Conservation (phyloP, 1,284 basidiomycete genomes). For the Ganoderma meredithae region DNA sequence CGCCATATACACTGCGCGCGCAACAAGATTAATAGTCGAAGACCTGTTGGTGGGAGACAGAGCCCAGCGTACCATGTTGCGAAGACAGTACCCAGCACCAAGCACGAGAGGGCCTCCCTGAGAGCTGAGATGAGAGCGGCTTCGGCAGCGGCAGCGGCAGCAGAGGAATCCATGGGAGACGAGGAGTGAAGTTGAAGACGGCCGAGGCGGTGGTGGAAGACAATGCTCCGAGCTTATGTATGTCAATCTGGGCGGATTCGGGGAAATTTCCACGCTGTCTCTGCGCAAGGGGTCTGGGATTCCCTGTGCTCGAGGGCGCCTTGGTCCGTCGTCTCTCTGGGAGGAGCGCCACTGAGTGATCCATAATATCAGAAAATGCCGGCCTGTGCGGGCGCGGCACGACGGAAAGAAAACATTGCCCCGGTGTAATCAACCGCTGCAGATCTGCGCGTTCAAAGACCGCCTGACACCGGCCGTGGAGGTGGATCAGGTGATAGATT, state of each 20-base stretch:
- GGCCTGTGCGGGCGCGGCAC: not conserved
- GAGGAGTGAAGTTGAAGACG: not conserved
- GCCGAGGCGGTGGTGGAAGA: not conserved
- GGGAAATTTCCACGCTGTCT: not conserved
- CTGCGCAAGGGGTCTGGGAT: not conserved
- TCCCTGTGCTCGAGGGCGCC: not conserved
- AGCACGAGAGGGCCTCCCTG: not conserved
- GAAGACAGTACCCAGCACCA: not conserved
- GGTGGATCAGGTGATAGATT: constrained; percentile 1
- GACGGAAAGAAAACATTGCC: not conserved
- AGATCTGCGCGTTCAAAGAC: not conserved
- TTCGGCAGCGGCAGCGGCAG: not conserved
- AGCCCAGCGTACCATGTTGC: not conserved
- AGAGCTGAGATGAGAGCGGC: not conserved
- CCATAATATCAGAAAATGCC: not conserved
- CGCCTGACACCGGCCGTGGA: not conserved
- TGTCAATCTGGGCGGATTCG: not conserved
- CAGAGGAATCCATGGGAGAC: not conserved
- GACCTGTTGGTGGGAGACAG: not conserved
- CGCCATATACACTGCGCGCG: not conserved
- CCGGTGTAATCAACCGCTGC: not conserved
- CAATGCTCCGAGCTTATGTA: not conserved
- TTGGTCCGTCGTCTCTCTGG: not conserved
- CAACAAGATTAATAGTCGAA: not conserved
- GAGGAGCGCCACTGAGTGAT: not conserved